Conservation (phyloP, 768 basidiomycete species). For the Sporobolomyces pararoseus region DNA sequence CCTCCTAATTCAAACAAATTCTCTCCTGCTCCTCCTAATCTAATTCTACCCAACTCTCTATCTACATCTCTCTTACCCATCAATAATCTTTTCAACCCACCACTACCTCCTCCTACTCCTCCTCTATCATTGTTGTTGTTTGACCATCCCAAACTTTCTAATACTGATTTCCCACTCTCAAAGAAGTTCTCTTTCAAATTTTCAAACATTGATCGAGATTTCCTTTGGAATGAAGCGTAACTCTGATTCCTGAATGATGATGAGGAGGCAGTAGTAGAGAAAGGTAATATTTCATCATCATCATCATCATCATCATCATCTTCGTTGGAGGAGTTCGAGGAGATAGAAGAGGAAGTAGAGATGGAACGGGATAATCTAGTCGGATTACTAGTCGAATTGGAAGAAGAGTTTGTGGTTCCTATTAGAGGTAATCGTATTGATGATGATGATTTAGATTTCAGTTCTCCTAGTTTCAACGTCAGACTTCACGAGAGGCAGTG, state of each 20-base stretch:
- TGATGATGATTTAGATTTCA: background rate
- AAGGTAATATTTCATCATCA: background rate
- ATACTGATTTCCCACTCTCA: background rate
- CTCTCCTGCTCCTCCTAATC: background rate
- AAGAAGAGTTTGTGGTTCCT: background rate
- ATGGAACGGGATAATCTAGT: background rate
- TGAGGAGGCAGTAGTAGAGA: background rate
- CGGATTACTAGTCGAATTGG: no score
- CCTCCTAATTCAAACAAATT: background rate
- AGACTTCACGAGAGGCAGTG: background rate
- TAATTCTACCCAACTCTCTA: background rate
- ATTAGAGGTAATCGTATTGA: background rate
- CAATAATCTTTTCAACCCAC: background rate
- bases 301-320: background rate
- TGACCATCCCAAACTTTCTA: background rate
- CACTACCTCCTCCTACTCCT: background rate
- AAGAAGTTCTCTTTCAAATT: background rate
- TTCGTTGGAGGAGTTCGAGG: background rate
- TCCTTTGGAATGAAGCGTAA: slow-evolving; percentile 2
- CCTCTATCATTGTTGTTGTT: background rate
- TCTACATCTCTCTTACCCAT: slow-evolving; percentile 6
- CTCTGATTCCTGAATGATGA: background rate
- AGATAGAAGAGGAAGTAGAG: background rate
- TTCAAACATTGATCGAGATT: slow-evolving; percentile 4
- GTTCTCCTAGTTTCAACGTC: background rate